Percentiles rank a stretch among this genome's conserved stretches.
phyloP scores from a whole-genome alignment of 129 eudicot genomes.

The Ambrosia trifida region DNA sequence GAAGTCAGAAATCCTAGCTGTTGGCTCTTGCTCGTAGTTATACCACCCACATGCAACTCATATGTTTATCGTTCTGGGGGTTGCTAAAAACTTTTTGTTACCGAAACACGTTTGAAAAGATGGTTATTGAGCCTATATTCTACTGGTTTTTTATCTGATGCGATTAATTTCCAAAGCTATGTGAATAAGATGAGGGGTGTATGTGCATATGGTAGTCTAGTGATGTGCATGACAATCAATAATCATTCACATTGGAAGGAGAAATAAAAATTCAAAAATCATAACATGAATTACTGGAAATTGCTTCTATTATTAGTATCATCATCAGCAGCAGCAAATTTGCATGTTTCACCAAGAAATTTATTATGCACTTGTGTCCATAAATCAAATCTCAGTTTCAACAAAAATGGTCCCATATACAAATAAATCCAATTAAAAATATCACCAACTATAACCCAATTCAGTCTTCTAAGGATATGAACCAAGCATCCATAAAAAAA shows the following conservation, averaged over 20 bases:
- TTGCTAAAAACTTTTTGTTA: too few relatives aligned
- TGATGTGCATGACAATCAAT: conserved; percentile 15
- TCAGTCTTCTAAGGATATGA: conserved; percentile 34
- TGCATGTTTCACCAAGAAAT: conserved; percentile 29
- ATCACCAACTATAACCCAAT: conserved; percentile 28
- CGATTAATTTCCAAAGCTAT: too few relatives aligned
- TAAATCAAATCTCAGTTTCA: conserved; percentile 31
- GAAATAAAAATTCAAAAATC: background rate
- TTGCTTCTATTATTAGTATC: conserved; percentile 35
- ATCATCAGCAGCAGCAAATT: conserved; percentile 25
- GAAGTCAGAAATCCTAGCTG: too few relatives aligned
- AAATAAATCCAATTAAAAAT: conserved; percentile 30
- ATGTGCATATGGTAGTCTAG: background rate
- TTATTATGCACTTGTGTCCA: conserved; percentile 36
- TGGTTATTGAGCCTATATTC: too few relatives aligned
- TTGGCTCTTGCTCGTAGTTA: too few relatives aligned
- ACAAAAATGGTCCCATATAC: conserved; percentile 44
- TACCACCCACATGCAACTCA: too few relatives aligned
- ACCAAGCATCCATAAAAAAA: conserved; percentile 35
- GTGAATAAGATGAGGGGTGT: too few relatives aligned
- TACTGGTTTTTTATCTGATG: too few relatives aligned
- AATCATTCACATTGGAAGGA: background rate
- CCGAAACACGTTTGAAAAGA: too few relatives aligned
- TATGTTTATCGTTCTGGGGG: too few relatives aligned
- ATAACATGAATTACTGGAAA: conserved; percentile 5